A percentile compares a stretch with the other conserved stretches of the same genome.
Conservation (phyloP, 768 basidiomycete species). For the Tricholoma terreum region DNA sequence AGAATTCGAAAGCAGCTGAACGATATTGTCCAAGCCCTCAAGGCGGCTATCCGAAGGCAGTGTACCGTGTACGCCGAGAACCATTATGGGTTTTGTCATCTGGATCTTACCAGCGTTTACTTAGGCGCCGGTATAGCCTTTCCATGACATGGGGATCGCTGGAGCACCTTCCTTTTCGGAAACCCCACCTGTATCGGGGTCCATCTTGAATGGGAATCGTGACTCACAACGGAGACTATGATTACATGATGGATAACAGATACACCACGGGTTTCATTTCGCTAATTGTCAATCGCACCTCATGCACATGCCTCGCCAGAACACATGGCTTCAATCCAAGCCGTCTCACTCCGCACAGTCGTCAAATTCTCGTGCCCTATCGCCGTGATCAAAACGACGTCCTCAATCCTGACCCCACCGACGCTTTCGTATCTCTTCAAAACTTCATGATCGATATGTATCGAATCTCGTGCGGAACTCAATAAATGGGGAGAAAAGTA, state of each 20-base stretch:
- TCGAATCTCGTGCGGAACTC: constrained; percentile 57
- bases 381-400: constrained; percentile 77
- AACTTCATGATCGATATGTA: constrained; percentile 66
- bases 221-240: too few relatives aligned
- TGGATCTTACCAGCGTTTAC: too few relatives aligned
- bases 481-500: constrained; percentile 84
- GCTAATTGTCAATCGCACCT: background rate
- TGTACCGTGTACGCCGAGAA: background rate
- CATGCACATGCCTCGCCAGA: constrained; percentile 53
- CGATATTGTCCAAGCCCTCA: too few relatives aligned
- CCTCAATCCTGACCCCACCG: constrained; percentile 93
- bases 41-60: background rate
- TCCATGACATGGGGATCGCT: too few relatives aligned
- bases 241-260: too few relatives aligned
- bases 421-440: constrained; percentile 73
- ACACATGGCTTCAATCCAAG: constrained; percentile 81
- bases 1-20: too few relatives aligned
- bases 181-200: too few relatives aligned
- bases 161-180: too few relatives aligned
- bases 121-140: background rate
- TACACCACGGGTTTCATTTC: background rate
- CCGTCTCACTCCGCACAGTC: constrained; percentile 75
- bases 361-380: constrained; percentile 83
- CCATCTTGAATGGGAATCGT: too few relatives aligned
- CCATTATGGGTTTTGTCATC: background rate